phyloP scores from a whole-genome alignment of 179 eudicot genomes.

The Sideroxylon spinosum region DNA sequence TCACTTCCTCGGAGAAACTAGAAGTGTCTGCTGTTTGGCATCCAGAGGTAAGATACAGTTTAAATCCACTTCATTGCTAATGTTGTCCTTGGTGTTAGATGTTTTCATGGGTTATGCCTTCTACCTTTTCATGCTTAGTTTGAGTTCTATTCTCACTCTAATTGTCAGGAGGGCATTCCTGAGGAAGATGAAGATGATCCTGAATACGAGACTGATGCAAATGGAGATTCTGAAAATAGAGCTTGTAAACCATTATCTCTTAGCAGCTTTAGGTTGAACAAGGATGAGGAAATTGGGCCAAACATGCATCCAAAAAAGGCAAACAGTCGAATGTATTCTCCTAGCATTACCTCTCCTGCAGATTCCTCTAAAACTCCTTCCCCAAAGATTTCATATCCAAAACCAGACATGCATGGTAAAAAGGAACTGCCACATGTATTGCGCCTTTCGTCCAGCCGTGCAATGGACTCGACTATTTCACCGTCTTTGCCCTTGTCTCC shows the following conservation, averaged over 20 bases:
- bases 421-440: slow-evolving; percentile 20
- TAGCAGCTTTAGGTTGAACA: slow-evolving; percentile 19
- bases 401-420: slow-evolving; percentile 14
- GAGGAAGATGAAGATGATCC: slow-evolving; percentile 28
- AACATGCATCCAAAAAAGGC: background rate
- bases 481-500: slow-evolving; percentile 29
- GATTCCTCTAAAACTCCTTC: slow-evolving; percentile 24
- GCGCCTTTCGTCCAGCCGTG: slow-evolving; percentile 33
- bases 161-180: slow-evolving; percentile 29
- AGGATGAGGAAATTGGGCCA: slow-evolving; percentile 21
- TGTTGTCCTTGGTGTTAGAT: background rate
- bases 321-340: slow-evolving; percentile 20
- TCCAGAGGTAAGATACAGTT: slow-evolving; percentile 24
- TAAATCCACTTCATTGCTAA: background rate
- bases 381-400: slow-evolving; percentile 32
- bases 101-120: background rate
- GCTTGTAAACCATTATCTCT: slow-evolving; percentile 18
- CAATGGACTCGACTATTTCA: slow-evolving; percentile 18
- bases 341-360: slow-evolving; percentile 26
- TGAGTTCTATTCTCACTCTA: slow-evolving; percentile 9
- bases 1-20: slow-evolving; percentile 22
- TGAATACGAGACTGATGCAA: slow-evolving; percentile 13
- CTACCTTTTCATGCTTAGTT: background rate
- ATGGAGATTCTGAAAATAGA: slow-evolving; percentile 8
- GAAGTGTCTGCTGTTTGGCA: slow-evolving; percentile 30